Percentiles rank a stretch among this genome's conserved stretches.
phyloP scores from a whole-genome alignment of 116 monocot species.

The Phalaenopsis hybrid region DNA sequence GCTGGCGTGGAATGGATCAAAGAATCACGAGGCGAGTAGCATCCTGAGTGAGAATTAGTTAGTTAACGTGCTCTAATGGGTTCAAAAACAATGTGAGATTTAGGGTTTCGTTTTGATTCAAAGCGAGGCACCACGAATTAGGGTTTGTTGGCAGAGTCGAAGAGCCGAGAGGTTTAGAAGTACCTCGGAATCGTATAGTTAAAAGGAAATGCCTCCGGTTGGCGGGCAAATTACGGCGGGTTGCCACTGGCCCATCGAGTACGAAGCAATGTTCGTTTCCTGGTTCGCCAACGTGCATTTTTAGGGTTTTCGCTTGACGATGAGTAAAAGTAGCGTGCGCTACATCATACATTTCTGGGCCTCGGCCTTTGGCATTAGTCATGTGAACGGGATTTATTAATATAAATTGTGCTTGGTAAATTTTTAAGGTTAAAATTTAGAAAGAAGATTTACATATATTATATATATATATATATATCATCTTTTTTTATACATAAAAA shows the following conservation, averaged over 20 bases:
- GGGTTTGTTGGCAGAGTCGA: neutral
- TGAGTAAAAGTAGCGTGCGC: too few relatives aligned
- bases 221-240: neutral
- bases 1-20: constrained; percentile 6
- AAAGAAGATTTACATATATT: too few relatives aligned
- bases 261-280: neutral
- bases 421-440: too few relatives aligned
- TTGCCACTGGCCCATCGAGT: neutral
- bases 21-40: neutral
- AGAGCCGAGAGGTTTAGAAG: neutral
- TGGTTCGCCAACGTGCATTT: neutral
- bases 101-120: constrained; percentile 1
- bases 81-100: neutral
- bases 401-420: too few relatives aligned
- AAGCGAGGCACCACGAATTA: neutral
- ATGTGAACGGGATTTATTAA: too few relatives aligned
- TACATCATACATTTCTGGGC: too few relatives aligned
- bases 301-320: neutral
- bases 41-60: neutral
- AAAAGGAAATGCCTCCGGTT: neutral
- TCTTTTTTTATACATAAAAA: too few relatives aligned
- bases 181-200: neutral
- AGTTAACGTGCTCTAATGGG: neutral
- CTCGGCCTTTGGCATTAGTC: too few relatives aligned
- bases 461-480: too few relatives aligned